Evolutionary conservation across 169 alveolate species (phyloP).

Genomic region (Plasmodium coatneyi): DNA sequence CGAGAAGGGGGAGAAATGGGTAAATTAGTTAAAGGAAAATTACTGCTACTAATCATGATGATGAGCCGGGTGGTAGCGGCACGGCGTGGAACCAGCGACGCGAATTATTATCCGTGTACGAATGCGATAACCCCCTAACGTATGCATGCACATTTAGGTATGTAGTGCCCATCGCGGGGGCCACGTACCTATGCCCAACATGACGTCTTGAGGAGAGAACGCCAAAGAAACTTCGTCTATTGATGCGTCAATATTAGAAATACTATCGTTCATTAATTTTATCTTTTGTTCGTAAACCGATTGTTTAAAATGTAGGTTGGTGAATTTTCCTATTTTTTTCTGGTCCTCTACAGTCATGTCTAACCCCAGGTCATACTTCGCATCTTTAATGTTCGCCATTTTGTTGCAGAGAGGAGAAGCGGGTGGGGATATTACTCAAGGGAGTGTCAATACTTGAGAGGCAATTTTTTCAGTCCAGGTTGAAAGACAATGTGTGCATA

Average conservation of each 20-base stretch:
- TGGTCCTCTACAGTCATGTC: conserved; percentile 73
- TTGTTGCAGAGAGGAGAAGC: background rate
- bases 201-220: conserved; percentile 39
- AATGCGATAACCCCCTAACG: background rate
- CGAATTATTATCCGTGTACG: background rate
- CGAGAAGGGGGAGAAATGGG: background rate
- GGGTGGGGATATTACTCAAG: background rate
- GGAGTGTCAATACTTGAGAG: background rate
- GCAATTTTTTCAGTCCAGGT: background rate
- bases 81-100: background rate
- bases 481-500: background rate
- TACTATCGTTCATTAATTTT: conserved; percentile 59
- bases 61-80: background rate
- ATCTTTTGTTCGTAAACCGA: conserved; percentile 58
- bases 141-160: background rate
- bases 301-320: conserved; percentile 61
- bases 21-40: background rate
- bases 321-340: conserved; percentile 70
- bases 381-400: conserved; percentile 46
- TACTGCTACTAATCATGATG: background rate
- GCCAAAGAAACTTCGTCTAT: conserved; percentile 68
- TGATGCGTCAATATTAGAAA: conserved; percentile 59
- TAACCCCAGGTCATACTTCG: conserved; percentile 69
- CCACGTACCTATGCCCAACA: conserved; percentile 61
- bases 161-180: background rate